A percentile compares a stretch with the other conserved stretches of the same genome.
These are phyloP conservation scores for Nephelium lappaceum DNA, from an alignment of 345 rosid species.

Conservation along the genomic window DNA sequence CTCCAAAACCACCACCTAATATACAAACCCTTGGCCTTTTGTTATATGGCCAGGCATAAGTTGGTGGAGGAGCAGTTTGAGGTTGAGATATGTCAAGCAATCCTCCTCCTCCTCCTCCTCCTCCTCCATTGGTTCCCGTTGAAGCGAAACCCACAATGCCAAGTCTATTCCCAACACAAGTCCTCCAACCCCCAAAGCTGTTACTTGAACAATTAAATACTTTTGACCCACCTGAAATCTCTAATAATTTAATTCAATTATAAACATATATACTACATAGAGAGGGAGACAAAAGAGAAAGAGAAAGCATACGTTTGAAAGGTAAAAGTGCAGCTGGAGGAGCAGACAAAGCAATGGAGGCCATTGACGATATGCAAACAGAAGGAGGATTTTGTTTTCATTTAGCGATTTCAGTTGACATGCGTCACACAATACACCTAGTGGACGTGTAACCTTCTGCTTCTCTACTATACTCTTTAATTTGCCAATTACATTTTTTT, in stretches of 20 bases:
- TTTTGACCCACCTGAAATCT: conserved; percentile 32
- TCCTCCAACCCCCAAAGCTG: conserved; percentile 11
- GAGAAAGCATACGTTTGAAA: conserved; percentile 31
- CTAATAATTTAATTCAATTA: conserved; percentile 16
- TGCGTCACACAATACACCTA: neutral
- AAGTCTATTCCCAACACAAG: conserved; percentile 13
- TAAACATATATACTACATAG: neutral
- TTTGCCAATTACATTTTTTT: no score
- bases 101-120: conserved; percentile 33
- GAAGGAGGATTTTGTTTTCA: neutral
- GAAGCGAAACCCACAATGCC: conserved; percentile 31
- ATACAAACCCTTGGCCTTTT: conserved; percentile 68
- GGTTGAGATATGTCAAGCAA: conserved; percentile 26
- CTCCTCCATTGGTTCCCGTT: neutral
- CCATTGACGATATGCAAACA: conserved; percentile 23
- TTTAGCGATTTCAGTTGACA: neutral
- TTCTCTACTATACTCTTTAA: neutral
- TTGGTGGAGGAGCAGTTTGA: conserved; percentile 22
- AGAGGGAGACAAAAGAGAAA: neutral
- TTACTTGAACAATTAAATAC: conserved; percentile 23
- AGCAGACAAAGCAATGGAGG: conserved; percentile 29
- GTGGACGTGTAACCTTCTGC: neutral
- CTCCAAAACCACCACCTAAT: conserved; percentile 89
- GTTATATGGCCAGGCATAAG: conserved; percentile 54
- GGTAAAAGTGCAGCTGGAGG: conserved; percentile 34